Base-by-base conservation (phyloP, 371 early-diverging fungal genomes). In the Syncephalastrum contaminatum region DNA sequence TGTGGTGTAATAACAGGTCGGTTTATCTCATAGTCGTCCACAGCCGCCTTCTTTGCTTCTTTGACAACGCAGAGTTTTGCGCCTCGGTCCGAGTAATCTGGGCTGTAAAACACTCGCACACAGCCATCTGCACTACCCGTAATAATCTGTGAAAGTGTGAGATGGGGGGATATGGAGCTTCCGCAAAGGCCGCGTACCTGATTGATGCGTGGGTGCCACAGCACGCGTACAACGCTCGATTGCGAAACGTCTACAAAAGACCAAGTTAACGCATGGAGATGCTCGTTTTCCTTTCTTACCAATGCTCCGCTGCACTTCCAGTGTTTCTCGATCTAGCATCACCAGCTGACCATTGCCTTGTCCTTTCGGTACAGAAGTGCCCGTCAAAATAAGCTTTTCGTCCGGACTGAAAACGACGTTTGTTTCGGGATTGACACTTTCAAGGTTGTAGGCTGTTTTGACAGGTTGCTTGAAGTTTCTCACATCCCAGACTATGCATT, bases 381-480 rank as follows among this genome's bases (percentile, higher is more conserved):
- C 89, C 18, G 86, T 88, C 15, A 89, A 61, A 14, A 93, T 81
- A 4, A 86, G 61, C 12, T 84, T 78, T 48, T 91, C 92, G 54
- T 91, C 87, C 1, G 98, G 96, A 39, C 93, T 91, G 50, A 94
- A 94, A 6, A 89, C 84, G n/a, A 91, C 77, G 62, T 91, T 90
- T n/a, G 86, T 79, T 60, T 94, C 93, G 6, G 88, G 84, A 58
- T 88, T 89, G n/a, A 85, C 73, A 7, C 77, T 78, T 22, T 82
- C 70, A 20, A 96, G 62, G 43, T 84, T 73, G 6, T 77, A 70
- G 0, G 80, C 83, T n/a, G 68, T 64, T 0, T 80, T 70, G 1
- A 95, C 67, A 0, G 95, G 87, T 18, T 73, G 73, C 49, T 74
- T 84, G 56, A 89, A 69, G 19, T 87, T 86, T 51, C 98, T 81